phyloP scores from a whole-genome alignment of 257 asterid species.

The Solanum verrucosum region DNA sequence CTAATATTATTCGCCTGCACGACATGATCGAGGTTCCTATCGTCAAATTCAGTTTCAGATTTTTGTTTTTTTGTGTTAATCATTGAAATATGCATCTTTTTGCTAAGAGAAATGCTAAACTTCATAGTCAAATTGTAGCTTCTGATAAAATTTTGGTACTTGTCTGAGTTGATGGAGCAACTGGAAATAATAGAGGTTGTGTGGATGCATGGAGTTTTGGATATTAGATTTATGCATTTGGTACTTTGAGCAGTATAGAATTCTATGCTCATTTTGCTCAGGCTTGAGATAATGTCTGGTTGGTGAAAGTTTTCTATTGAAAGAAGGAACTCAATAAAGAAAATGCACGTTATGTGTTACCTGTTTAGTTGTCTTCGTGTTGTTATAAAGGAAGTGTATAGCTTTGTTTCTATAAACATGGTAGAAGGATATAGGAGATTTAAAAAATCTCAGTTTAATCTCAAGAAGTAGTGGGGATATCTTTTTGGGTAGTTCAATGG shows the following conservation, averaged over 20 bases:
- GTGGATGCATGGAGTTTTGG: background rate
- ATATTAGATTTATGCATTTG: background rate
- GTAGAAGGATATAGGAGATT: background rate
- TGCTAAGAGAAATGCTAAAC: background rate
- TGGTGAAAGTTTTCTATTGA: background rate
- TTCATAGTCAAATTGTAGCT: background rate
- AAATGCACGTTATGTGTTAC: background rate
- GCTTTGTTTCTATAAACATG: background rate
- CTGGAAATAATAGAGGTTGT: background rate
- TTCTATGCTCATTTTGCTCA: background rate
- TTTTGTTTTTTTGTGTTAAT: background rate
- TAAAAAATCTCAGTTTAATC: background rate
- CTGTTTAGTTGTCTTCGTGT: background rate
- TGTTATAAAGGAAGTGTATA: background rate
- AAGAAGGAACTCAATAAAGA: background rate
- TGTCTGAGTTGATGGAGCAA: background rate
- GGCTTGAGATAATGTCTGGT: background rate
- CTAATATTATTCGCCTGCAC: constrained; percentile 82
- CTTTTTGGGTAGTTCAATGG: background rate
- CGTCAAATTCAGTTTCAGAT: background rate
- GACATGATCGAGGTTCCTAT: constrained; percentile 81
- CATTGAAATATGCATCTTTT: background rate
- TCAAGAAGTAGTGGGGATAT: background rate
- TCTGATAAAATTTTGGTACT: background rate
- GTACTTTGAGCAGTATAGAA: background rate